Evolutionary conservation across 495 filamentous ascomycete genomes (phyloP), one percentile per base, ranked within the genome.

Genomic region (Friedmanniomyces endolithicus): DNA sequence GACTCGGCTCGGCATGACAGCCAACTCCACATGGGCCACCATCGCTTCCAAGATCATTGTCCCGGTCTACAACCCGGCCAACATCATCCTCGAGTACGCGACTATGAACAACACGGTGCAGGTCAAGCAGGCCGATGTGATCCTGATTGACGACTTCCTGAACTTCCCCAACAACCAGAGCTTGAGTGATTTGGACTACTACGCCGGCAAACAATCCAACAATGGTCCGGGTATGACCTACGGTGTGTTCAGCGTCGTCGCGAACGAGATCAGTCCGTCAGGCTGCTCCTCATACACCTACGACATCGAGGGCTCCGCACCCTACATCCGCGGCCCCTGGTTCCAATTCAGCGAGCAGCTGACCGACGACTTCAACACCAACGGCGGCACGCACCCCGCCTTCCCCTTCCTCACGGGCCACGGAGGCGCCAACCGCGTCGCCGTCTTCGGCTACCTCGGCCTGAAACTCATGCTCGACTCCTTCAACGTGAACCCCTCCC

Each of bases 281-380:
- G 81, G 81, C 4, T 84, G 81, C 68, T 77, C 80, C 1, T 73
- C 75, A 8, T 83, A 77, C 61, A 82, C 81, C 6, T 84, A 84
- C 59, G 73, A 74, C 16, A 74, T 82, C 52, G 78, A 82, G 60
- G 71, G 68, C 20, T 73, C 68, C 20, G 62, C 76, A 45, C 78
- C 78, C 0, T 82, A 82, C 58, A 63, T 71, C 20, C 72, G 78
- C 12, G 73, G 68, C 19, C 78, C 78, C 7, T 82, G 68, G 65
- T 80, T 74, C 65, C 78, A 81, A 57, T 79, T 76, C 67, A 76
- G 83, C 0, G 86, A 90, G 62, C 85, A 90, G 61, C 72, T 85
- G 37, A 65, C 78, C 31, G 86, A 90, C 60, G 71, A 86, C 60
- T 74, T 74, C 51, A 71, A 67, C 40, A 62, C 68, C 16, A 89